A percentile compares a stretch with the other conserved stretches of the same genome.
Evolutionary conservation across 768 basidiomycete species (phyloP).

Genomic region (Mycena maculata): DNA sequence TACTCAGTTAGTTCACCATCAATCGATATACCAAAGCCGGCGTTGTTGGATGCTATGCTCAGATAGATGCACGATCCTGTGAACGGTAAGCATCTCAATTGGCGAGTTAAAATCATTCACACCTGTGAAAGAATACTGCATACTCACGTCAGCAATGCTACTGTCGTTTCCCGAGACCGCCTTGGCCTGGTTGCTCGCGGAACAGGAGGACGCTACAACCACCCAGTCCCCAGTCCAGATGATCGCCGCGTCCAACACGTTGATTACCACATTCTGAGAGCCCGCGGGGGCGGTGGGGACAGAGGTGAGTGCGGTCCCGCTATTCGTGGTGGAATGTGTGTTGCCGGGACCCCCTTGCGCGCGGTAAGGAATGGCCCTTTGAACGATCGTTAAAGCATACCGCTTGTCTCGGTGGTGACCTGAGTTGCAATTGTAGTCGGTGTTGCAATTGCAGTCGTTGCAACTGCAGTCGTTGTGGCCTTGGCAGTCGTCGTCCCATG

Average conservation of each 20-base stretch:
- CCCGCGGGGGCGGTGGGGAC: slow-evolving; percentile 2
- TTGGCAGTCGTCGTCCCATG: too few relatives aligned
- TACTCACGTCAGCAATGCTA: not conserved
- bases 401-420: too few relatives aligned
- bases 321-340: not conserved
- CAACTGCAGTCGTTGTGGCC: too few relatives aligned
- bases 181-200: not conserved
- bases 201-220: not conserved
- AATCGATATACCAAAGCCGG: not conserved
- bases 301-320: not conserved
- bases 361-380: too few relatives aligned
- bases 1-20: not conserved
- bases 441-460: too few relatives aligned
- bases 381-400: too few relatives aligned
- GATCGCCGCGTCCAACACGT: not conserved
- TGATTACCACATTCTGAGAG: slow-evolving; percentile 12
- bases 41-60: slow-evolving; percentile 15
- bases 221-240: slow-evolving; percentile 12
- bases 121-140: slow-evolving; percentile 10
- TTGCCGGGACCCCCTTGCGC: not conserved
- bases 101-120: not conserved
- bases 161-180: not conserved
- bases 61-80: slow-evolving; percentile 4
- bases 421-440: too few relatives aligned
- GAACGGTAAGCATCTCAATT: not conserved